Evolutionary conservation across 2,329 filamentous ascomycete genomes (phyloP).

Genomic region (Pseudogymnoascus sp.): DNA sequence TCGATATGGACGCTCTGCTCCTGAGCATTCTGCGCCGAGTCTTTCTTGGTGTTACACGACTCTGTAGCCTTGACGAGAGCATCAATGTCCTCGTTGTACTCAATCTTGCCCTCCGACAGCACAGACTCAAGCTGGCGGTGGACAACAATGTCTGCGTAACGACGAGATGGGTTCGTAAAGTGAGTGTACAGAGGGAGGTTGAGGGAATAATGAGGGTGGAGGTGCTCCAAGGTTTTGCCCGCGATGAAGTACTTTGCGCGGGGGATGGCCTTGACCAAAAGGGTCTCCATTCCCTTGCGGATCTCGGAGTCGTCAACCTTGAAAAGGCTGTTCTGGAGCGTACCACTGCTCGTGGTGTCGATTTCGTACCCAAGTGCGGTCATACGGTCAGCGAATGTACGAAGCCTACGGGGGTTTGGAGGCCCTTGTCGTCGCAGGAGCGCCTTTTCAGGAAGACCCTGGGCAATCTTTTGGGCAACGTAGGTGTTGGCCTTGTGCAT

Average conservation of each 20-base stretch:
- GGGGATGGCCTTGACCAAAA: slow-evolving; percentile 90
- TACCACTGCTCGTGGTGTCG: slow-evolving; percentile 80
- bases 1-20: slow-evolving; percentile 99
- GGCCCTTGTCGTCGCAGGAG: slow-evolving; percentile 78
- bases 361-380: slow-evolving; percentile 82
- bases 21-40: slow-evolving; percentile 93
- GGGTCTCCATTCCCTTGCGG: slow-evolving; percentile 95
- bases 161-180: slow-evolving; percentile 89
- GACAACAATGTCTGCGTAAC: slow-evolving; percentile 90
- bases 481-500: slow-evolving; percentile 87
- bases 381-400: slow-evolving; percentile 91
- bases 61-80: slow-evolving; percentile 85
- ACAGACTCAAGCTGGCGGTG: slow-evolving; percentile 89
- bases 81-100: slow-evolving; percentile 86
- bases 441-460: slow-evolving; percentile 82
- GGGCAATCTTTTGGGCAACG: slow-evolving; percentile 75
- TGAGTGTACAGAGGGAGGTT: slow-evolving; percentile 95
- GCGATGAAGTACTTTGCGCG: slow-evolving; percentile 92
- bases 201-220: slow-evolving; percentile 81
- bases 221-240: slow-evolving; percentile 67
- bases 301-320: slow-evolving; percentile 81
- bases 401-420: slow-evolving; percentile 79
- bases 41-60: slow-evolving; percentile 97
- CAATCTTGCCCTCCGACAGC: slow-evolving; percentile 70
- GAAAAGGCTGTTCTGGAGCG: slow-evolving; percentile 90